Conservation (phyloP, 1,139 yeast genomes). For the Pichia norvegensis region DNA sequence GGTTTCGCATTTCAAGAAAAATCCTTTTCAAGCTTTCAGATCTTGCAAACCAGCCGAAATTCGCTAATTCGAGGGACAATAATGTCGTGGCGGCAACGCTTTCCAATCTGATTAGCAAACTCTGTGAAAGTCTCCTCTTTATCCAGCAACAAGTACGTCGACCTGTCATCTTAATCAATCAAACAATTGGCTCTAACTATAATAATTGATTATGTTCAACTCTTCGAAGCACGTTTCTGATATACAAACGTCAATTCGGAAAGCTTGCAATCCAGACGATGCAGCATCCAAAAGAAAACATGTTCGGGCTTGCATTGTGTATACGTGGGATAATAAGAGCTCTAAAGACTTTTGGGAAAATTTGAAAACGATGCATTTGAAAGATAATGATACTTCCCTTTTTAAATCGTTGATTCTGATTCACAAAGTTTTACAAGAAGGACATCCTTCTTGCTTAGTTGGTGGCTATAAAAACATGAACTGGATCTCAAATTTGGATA, state of each 20-base stretch:
- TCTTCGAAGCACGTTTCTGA: conserved; percentile 33
- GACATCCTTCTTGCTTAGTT: conserved; percentile 76
- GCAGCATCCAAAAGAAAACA: conserved; percentile 94
- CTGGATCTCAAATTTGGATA: conserved; percentile 50
- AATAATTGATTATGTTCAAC: conserved; percentile 13
- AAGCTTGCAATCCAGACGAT: conserved; percentile 83
- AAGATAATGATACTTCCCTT: conserved; percentile 71
- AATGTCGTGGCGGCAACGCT: too few species aligned
- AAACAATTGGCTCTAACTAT: neutral
- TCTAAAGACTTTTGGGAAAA: conserved; percentile 84
- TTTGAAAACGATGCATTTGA: conserved; percentile 72
- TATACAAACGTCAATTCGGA: conserved; percentile 61
- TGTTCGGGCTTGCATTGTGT: conserved; percentile 88
- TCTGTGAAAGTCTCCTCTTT: too few species aligned
- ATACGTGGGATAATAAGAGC: conserved; percentile 92
- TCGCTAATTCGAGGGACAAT: too few species aligned
- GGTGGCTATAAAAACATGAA: conserved; percentile 72
- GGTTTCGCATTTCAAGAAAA: neutral
- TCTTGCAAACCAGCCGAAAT: too few species aligned
- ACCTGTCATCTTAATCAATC: neutral
- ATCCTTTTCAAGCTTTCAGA: too few species aligned
- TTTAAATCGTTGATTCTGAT: conserved; percentile 84
- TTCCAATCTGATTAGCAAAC: too few species aligned
- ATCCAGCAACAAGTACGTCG: too few species aligned
- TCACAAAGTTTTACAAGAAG: conserved; percentile 94